Evolutionary conservation across 225 moss, liverwort and hornwort genomes (phyloP).

Genomic region (Sphagnum contortum): DNA sequence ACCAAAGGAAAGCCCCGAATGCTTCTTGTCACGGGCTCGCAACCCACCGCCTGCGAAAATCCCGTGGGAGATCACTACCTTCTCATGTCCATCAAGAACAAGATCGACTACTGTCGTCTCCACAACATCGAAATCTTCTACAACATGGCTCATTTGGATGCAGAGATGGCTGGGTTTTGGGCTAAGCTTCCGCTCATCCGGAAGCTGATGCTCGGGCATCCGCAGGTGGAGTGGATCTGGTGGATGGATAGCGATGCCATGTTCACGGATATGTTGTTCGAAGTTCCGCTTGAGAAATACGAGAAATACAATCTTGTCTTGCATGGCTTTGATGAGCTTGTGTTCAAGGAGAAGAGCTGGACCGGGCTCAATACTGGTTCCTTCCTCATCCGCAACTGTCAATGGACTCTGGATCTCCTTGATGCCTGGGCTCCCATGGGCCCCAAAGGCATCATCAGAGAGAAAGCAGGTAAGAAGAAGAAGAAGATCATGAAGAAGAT

Average conservation of each 20-base stretch:
- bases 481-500: too few relatives aligned
- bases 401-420: constrained; percentile 44
- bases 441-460: constrained; percentile 24
- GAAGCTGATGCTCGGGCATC: constrained; percentile 35
- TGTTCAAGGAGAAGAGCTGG: constrained; percentile 36
- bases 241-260: constrained; percentile 61
- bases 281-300: constrained; percentile 39
- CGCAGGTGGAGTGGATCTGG: constrained; percentile 58
- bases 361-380: constrained; percentile 49
- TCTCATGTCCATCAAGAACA: constrained; percentile 40
- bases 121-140: constrained; percentile 53
- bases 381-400: constrained; percentile 45
- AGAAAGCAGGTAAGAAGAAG: constrained; percentile 13
- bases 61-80: constrained; percentile 40
- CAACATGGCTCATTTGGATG: constrained; percentile 44
- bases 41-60: constrained; percentile 34
- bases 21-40: constrained; percentile 46
- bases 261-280: constrained; percentile 51
- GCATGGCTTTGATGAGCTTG: constrained; percentile 31
- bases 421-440: constrained; percentile 57
- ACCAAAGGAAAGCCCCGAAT: constrained; percentile 29
- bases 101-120: constrained; percentile 40
- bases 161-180: constrained; percentile 54
- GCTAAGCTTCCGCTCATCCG: constrained; percentile 41
- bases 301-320: constrained; percentile 34